phyloP scores from a whole-genome alignment of 108 stramenopile species.

The Skeletonema costatum region DNA sequence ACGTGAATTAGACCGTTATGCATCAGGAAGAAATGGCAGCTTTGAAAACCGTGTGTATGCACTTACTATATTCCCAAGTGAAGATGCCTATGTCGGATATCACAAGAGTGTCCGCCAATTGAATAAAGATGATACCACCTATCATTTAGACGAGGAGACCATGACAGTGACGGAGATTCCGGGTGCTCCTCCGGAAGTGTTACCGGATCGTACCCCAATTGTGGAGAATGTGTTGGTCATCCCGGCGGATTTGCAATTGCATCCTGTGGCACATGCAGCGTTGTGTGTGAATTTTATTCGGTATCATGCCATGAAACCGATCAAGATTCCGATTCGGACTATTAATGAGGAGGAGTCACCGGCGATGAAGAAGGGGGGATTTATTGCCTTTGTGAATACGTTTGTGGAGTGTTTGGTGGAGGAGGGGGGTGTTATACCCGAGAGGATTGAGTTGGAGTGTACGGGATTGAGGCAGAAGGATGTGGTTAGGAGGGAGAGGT shows the following conservation, averaged over 20 bases:
- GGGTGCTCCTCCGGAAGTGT: not conserved
- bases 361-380: conserved; percentile 84
- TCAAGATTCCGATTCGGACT: conserved; percentile 65
- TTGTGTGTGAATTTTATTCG: conserved; percentile 79
- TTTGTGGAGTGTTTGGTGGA: conserved; percentile 72
- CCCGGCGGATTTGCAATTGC: conserved; percentile 69
- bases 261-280: conserved; percentile 72
- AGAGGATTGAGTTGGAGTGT: conserved; percentile 76
- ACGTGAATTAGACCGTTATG: conserved; percentile 77
- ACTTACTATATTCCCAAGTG: conserved; percentile 58
- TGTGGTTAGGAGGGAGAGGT: conserved; percentile 69
- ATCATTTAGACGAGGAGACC: conserved; percentile 17
- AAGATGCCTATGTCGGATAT: conserved; percentile 59
- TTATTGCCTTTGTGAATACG: conserved; percentile 70
- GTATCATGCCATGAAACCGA: conserved; percentile 74
- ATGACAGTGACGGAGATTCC: conserved; percentile 20
- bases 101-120: conserved; percentile 34
- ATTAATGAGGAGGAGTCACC: conserved; percentile 81
- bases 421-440: conserved; percentile 69
- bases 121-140: conserved; percentile 1
- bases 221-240: conserved; percentile 49
- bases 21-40: conserved; percentile 23
- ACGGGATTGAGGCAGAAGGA: conserved; percentile 71
- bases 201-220: conserved; percentile 13
- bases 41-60: conserved; percentile 79